These are phyloP conservation scores for Nadsonia fulvescens DNA, from an alignment of 805 yeast species.

Conservation along the genomic window DNA sequence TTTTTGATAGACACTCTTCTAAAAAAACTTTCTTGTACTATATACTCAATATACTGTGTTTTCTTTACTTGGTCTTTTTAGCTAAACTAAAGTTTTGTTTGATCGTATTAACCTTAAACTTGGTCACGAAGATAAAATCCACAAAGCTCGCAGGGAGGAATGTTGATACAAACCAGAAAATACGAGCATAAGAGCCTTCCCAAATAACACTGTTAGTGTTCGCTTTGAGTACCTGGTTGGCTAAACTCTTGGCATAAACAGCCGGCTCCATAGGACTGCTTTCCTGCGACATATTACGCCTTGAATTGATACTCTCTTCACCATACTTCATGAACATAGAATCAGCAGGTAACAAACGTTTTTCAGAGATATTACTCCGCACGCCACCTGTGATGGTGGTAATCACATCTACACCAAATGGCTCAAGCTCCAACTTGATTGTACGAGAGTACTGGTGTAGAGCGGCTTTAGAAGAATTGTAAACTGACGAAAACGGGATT, in stretches of 20 bases:
- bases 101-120: too few species aligned
- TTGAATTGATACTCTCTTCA: constrained; percentile 31
- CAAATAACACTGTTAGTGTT: constrained; percentile 5
- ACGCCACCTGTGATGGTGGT: constrained; percentile 67
- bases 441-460: constrained; percentile 52
- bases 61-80: too few species aligned
- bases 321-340: constrained; percentile 32
- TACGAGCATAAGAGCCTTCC: constrained; percentile 6
- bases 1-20: background rate
- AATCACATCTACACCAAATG: constrained; percentile 53
- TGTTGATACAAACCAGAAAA: constrained; percentile 4
- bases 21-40: background rate
- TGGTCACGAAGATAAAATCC: constrained; percentile 1
- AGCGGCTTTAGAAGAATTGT: constrained; percentile 58
- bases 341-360: constrained; percentile 34
- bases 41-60: too few species aligned
- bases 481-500: constrained; percentile 53
- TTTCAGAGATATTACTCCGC: constrained; percentile 49
- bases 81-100: too few species aligned
- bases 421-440: constrained; percentile 47
- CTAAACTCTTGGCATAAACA: constrained; percentile 36
- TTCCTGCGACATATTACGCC: constrained; percentile 41
- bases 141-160: constrained; percentile 4
- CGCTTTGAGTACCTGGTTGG: constrained; percentile 26
- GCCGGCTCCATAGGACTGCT: constrained; percentile 43